Evolutionary conservation across 2,329 filamentous ascomycete species (phyloP).

Genomic region (Cladophialophora carrionii): DNA sequence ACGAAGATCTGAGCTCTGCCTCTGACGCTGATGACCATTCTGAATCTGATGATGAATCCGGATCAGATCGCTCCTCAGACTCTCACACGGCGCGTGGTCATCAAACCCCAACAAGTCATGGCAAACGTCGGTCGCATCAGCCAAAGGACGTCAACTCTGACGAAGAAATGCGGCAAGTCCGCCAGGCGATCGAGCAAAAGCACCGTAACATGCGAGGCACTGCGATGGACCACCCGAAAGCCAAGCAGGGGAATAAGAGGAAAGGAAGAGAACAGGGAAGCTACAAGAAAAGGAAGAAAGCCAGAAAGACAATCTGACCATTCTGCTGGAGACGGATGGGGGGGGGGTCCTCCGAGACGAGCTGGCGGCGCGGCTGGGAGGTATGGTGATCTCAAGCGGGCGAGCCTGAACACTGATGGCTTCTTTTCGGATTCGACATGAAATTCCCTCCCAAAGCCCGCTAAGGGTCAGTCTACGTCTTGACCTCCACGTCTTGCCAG

Average conservation of each 20-base stretch:
- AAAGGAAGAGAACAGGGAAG: constrained; percentile 6
- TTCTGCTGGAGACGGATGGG: background rate
- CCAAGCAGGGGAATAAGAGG: background rate
- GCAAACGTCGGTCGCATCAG: background rate
- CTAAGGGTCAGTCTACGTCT: no score
- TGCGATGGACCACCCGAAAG: background rate
- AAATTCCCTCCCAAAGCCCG: no score
- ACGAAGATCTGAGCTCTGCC: constrained; percentile 28
- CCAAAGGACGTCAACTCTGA: constrained; percentile 25
- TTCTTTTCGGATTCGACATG: background rate
- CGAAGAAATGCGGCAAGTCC: constrained; percentile 31
- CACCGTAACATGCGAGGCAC: constrained; percentile 24
- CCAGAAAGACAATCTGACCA: constrained; percentile 29
- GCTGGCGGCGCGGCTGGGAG: background rate
- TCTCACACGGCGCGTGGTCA: no score
- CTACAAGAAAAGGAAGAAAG: constrained; percentile 20
- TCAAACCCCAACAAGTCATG: background rate
- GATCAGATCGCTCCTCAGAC: background rate
- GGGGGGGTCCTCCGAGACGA: background rate
- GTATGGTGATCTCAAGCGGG: background rate
- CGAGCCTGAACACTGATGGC: background rate
- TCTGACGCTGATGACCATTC: constrained; percentile 13
- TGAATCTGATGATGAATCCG: constrained; percentile 14
- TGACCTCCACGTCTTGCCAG: no score
- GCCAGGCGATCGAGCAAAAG: constrained; percentile 31